These are phyloP conservation scores for Iris pallida DNA, from an alignment of 116 monocot genomes.

Conservation along the genomic window DNA sequence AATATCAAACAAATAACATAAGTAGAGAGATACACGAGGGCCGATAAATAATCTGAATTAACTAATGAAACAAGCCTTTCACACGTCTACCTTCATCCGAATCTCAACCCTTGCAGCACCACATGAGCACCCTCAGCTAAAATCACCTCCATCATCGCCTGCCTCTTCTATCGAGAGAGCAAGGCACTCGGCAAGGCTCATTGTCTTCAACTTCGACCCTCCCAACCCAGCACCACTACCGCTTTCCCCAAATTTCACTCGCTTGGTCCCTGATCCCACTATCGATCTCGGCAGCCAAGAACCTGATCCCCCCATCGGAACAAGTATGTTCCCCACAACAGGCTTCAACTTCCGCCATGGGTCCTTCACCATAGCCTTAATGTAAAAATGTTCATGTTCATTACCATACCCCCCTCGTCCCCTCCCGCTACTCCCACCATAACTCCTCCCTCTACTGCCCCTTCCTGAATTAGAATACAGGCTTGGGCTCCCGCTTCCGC, in stretches of 20 bases:
- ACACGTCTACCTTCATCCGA: no score
- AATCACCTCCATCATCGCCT: conserved; percentile 13
- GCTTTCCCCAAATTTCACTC: conserved; percentile 27
- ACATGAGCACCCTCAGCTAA: no score
- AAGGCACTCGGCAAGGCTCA: conserved; percentile 59
- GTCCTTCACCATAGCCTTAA: conserved; percentile 40
- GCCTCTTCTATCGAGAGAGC: conserved; percentile 65
- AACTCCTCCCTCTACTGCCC: conserved; percentile 4
- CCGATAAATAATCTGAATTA: no score
- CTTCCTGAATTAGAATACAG: conserved; percentile 20
- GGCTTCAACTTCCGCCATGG: conserved; percentile 59
- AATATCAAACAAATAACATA: no score
- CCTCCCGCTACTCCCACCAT: conserved; percentile 18
- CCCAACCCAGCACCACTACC: background rate
- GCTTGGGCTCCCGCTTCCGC: conserved; percentile 17
- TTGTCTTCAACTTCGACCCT: background rate
- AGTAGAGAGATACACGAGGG: no score
- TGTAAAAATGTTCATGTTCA: conserved; percentile 11
- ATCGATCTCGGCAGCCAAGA: conserved; percentile 59
- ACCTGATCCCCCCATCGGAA: conserved; percentile 12
- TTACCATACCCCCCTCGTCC: conserved; percentile 10
- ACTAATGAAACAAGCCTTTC: no score
- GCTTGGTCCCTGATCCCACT: conserved; percentile 15
- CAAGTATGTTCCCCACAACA: conserved; percentile 51
- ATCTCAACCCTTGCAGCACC: no score